These are phyloP conservation scores for Trichosporon sp. DNA, from an alignment of 1,284 basidiomycete species.

Conservation along the genomic window DNA sequence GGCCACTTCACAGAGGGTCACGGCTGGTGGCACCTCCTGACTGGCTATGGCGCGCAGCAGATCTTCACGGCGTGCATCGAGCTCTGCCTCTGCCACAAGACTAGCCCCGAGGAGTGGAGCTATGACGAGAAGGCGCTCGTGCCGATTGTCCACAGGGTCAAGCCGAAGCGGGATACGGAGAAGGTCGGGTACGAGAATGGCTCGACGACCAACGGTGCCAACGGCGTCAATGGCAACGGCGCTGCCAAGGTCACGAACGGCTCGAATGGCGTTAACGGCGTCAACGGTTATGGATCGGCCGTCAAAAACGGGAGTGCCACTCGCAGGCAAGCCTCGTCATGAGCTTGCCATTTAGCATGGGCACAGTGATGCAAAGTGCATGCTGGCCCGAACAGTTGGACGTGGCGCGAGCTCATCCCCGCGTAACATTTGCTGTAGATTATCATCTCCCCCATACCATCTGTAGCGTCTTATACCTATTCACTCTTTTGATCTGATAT, in stretches of 20 bases:
- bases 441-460: background rate
- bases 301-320: background rate
- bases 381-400: too few species aligned
- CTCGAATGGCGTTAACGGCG: background rate
- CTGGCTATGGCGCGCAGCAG: slow-evolving; percentile 50
- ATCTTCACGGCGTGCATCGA: slow-evolving; percentile 46
- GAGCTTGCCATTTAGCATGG: too few species aligned
- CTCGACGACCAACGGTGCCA: background rate
- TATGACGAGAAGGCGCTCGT: slow-evolving; percentile 24
- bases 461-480: background rate
- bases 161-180: background rate
- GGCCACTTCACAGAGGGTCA: slow-evolving; percentile 45
- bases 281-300: background rate
- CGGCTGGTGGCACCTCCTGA: slow-evolving; percentile 54
- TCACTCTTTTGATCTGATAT: background rate
- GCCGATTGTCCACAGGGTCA: slow-evolving; percentile 17
- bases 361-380: too few species aligned
- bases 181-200: too few species aligned
- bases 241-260: background rate
- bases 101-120: slow-evolving; percentile 24
- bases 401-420: background rate
- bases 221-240: background rate
- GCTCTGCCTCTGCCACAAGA: slow-evolving; percentile 33
- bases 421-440: background rate
- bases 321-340: background rate